Base-by-base conservation (phyloP, 495 filamentous ascomycete genomes). In the Xylaria nigripes region DNA sequence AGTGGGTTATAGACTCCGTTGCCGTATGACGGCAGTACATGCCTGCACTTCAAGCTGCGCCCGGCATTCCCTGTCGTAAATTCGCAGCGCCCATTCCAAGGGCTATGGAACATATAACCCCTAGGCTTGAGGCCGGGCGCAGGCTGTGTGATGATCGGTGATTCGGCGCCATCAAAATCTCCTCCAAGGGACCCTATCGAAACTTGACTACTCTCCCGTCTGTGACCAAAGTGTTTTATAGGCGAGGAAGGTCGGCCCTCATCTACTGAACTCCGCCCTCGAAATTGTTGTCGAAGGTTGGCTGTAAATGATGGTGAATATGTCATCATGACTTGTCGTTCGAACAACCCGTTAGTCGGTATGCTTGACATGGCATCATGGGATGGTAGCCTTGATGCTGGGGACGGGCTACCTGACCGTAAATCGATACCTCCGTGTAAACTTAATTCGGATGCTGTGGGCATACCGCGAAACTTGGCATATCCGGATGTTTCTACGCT, bases 1-100 rank as follows among this genome's bases (percentile, higher is more conserved):
- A 72, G 59, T 0, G 72, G 71, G 51, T 75, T 72, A 56, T 70
- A 67, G n/a, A 67, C 57, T 41, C 60, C 69, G 6, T 63, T 60
- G 43, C 56, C 58, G 27, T 67, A 65, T 2, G 65, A 59, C 13
- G 74, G 70, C 7, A 83, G 75, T 47, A 83, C 71, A 63, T 95
- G 88, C 52, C 84, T 86, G 73, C 88, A 93, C 66, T 83, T 88
- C 0, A 96, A 70, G 48, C 79, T 83, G 44, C 85, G 78, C 18
- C 90, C 89, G 30, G 80, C 83, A 30, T 81, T 76, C 53, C 87
- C 84, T 3, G 86, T 89, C 6, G 78, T 71, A 67, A 96, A 96
- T 48, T 90, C 86, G 70, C 90, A 96, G 23, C 74, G 77, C 16
- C 89, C 87, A 50, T 87, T 78, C 90, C 90, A 96, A 0, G 90